These are phyloP conservation scores for Gymnopilus junonius DNA, from an alignment of 768 basidiomycete genomes.

Conservation along the genomic window DNA sequence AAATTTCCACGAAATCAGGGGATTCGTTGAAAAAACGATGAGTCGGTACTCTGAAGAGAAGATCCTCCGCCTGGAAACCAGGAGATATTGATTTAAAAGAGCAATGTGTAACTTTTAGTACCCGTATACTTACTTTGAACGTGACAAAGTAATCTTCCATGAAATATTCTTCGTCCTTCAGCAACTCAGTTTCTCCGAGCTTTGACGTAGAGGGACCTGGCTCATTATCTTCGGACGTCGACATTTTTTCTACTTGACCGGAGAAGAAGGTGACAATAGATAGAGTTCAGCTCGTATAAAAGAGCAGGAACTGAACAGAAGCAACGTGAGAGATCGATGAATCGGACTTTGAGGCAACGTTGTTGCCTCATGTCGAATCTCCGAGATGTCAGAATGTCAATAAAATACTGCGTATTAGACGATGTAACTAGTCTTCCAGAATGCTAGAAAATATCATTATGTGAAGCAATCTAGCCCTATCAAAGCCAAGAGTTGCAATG, in stretches of 20 bases:
- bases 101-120: neutral
- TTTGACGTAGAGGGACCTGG: neutral
- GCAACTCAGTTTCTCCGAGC: neutral
- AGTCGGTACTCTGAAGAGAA: conserved; percentile 11
- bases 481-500: too few relatives aligned
- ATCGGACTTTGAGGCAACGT: neutral
- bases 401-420: too few relatives aligned
- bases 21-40: conserved; percentile 14
- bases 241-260: neutral
- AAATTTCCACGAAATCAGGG: conserved; percentile 8
- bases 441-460: neutral
- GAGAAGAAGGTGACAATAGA: too few relatives aligned
- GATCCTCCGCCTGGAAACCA: conserved; percentile 5
- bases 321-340: neutral
- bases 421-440: neutral
- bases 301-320: too few relatives aligned
- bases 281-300: too few relatives aligned
- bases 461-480: too few relatives aligned
- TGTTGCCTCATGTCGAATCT: neutral
- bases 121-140: neutral
- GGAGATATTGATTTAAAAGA: neutral
- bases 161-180: neutral
- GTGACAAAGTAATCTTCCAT: neutral
- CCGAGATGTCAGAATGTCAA: too few relatives aligned
- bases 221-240: neutral